phyloP scores from a whole-genome alignment of 1,139 yeast species.

The Blastobotrys buckinghamii region DNA sequence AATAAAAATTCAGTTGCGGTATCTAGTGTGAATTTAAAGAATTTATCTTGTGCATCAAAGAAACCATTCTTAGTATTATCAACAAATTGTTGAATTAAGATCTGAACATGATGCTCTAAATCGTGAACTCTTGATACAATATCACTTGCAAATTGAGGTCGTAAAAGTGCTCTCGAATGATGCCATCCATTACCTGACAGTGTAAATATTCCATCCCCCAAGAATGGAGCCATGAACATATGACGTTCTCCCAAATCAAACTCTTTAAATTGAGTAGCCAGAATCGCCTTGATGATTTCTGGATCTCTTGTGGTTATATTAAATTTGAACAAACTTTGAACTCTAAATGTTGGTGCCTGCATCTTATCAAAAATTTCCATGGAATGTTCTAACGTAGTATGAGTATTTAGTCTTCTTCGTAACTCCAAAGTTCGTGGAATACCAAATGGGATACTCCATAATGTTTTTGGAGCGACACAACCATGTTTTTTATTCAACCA shows the following conservation, averaged over 20 bases:
- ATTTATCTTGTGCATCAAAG: slow-evolving; percentile 47
- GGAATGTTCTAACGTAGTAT: too few species aligned
- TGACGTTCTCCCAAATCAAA: slow-evolving; percentile 46
- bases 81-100: slow-evolving; percentile 25
- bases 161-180: slow-evolving; percentile 50
- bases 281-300: slow-evolving; percentile 35
- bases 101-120: slow-evolving; percentile 5
- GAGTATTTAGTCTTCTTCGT: too few species aligned
- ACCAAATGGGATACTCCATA: too few species aligned
- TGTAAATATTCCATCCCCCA: slow-evolving; percentile 55
- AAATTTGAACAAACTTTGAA: slow-evolving; percentile 11
- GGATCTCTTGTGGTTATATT: slow-evolving; percentile 42
- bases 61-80: slow-evolving; percentile 9
- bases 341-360: slow-evolving; percentile 15
- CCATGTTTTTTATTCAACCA: too few species aligned
- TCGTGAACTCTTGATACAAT: slow-evolving; percentile 38
- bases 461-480: too few species aligned
- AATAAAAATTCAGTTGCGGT: slow-evolving; percentile 55
- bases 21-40: slow-evolving; percentile 49
- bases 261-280: slow-evolving; percentile 42
- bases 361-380: slow-evolving; percentile 1
- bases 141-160: slow-evolving; percentile 53
- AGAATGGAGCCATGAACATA: slow-evolving; percentile 38
- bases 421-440: too few species aligned
- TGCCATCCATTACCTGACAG: slow-evolving; percentile 51